Percentiles rank a stretch among this genome's conserved stretches.
Evolutionary conservation across 2,329 filamentous ascomycete species (phyloP).

Genomic region (Colletotrichum ledebouriae): DNA sequence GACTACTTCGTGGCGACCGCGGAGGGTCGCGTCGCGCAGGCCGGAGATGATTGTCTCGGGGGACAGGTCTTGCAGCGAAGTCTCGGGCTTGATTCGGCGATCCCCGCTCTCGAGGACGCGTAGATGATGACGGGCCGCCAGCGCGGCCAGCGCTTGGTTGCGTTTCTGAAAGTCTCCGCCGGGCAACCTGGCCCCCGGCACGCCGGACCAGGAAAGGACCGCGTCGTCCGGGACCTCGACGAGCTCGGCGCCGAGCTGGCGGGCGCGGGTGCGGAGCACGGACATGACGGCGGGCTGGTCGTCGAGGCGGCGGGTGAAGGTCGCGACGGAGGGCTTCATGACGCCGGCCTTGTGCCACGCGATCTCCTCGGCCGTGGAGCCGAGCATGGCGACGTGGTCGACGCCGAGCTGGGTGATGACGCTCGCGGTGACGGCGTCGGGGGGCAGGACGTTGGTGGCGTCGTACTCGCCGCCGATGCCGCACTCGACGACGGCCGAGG

Average conservation of each 20-base stretch:
- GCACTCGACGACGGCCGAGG: conserved; percentile 75
- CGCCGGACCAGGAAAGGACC: conserved; percentile 31
- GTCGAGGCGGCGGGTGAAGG: conserved; percentile 54
- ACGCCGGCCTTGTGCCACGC: conserved; percentile 83
- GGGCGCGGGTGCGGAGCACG: conserved; percentile 65
- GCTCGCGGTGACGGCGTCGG: conserved; percentile 65
- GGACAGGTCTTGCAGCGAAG: conserved; percentile 50
- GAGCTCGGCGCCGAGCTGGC: conserved; percentile 64
- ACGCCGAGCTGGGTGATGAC: conserved; percentile 77
- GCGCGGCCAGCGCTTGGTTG: conserved; percentile 67
- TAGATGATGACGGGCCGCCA: conserved; percentile 54
- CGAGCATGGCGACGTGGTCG: conserved; percentile 75
- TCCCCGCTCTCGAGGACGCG: conserved; percentile 55
- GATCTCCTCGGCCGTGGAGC: conserved; percentile 73
- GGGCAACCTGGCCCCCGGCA: conserved; percentile 61
- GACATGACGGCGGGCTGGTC: conserved; percentile 54
- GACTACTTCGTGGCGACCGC: conserved; percentile 81
- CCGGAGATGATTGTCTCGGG: conserved; percentile 78
- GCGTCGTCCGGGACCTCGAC: conserved; percentile 46
- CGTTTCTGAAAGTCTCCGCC: conserved; percentile 70
- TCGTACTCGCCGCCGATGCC: conserved; percentile 78
- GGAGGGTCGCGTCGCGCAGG: conserved; percentile 80
- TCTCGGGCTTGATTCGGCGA: conserved; percentile 53
- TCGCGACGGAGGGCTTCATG: conserved; percentile 71
- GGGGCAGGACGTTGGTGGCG: conserved; percentile 73